phyloP scores from a whole-genome alignment of 768 basidiomycete species.

The Trametes meyenii region DNA sequence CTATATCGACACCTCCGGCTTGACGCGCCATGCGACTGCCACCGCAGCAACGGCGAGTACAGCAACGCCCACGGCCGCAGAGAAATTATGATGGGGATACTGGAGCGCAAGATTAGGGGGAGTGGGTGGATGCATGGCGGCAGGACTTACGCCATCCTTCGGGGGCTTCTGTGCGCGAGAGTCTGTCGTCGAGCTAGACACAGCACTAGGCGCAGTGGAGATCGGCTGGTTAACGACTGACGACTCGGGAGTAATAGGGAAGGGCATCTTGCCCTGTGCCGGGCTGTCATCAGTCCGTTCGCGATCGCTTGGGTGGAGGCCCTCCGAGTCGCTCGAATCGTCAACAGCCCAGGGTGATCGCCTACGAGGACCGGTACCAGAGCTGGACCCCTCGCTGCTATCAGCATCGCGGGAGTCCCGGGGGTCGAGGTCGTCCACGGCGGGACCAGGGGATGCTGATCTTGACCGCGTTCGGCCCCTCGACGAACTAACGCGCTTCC shows the following conservation, averaged over 20 bases:
- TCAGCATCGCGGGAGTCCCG: slow-evolving; percentile 8
- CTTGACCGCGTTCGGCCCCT: slow-evolving; percentile 42
- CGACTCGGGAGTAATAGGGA: slow-evolving; percentile 34
- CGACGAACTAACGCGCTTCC: slow-evolving; percentile 37
- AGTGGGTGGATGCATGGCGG: neutral
- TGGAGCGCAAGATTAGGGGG: slow-evolving; percentile 26
- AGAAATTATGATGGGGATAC: slow-evolving; percentile 38
- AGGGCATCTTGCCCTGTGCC: slow-evolving; percentile 24
- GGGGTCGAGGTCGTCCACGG: slow-evolving; percentile 14
- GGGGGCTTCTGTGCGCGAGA: slow-evolving; percentile 26
- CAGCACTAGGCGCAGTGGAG: slow-evolving; percentile 17
- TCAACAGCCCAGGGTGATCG: slow-evolving; percentile 33
- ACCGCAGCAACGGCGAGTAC: slow-evolving; percentile 69
- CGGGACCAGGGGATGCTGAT: slow-evolving; percentile 32
- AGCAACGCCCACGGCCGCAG: slow-evolving; percentile 63
- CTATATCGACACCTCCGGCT: slow-evolving; percentile 39
- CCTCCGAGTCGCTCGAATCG: slow-evolving; percentile 32
- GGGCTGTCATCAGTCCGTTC: slow-evolving; percentile 20
- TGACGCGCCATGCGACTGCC: slow-evolving; percentile 74
- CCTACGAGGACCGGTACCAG: slow-evolving; percentile 23
- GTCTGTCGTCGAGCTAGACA: slow-evolving; percentile 26
- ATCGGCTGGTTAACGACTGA: slow-evolving; percentile 34
- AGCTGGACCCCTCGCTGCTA: slow-evolving; percentile 4
- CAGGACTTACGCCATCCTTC: slow-evolving; percentile 28
- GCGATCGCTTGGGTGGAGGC: slow-evolving; percentile 20